phyloP scores from a whole-genome alignment of 768 basidiomycete species.

The Cubamyces lactineus region DNA sequence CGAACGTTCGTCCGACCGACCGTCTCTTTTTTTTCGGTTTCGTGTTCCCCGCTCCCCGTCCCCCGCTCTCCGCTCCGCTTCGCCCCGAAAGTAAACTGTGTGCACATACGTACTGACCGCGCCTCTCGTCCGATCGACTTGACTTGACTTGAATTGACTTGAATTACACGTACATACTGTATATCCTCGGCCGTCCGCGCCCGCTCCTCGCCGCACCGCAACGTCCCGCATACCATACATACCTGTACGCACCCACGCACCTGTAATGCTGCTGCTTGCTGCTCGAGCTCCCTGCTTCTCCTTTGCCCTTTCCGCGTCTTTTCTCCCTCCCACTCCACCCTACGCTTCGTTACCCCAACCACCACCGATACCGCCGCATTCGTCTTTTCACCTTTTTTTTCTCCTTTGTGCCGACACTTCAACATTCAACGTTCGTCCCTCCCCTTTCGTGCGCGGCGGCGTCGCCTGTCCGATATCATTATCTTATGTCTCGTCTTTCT shows the following conservation, averaged over 20 bases:
- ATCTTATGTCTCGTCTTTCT: no score
- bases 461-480: no score
- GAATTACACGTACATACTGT: conserved; percentile 22
- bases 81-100: no score
- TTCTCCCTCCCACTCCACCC: not conserved
- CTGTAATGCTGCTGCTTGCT: no score
- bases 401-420: not conserved
- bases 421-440: no score
- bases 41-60: not conserved
- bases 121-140: not conserved
- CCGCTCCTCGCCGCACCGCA: no score
- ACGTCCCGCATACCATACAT: conserved; percentile 17
- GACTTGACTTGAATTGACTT: no score
- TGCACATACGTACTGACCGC: not conserved
- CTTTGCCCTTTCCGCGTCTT: not conserved
- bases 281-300: no score
- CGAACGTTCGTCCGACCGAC: no score
- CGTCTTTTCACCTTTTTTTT: not conserved
- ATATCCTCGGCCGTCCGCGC: conserved; percentile 6
- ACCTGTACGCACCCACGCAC: conserved; percentile 20
- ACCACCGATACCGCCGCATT: no score
- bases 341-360: not conserved
- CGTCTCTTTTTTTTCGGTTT: not conserved
- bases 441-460: no score
- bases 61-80: not conserved